phyloP scores from a whole-genome alignment of 768 basidiomycete genomes.

The Russula earlei region DNA sequence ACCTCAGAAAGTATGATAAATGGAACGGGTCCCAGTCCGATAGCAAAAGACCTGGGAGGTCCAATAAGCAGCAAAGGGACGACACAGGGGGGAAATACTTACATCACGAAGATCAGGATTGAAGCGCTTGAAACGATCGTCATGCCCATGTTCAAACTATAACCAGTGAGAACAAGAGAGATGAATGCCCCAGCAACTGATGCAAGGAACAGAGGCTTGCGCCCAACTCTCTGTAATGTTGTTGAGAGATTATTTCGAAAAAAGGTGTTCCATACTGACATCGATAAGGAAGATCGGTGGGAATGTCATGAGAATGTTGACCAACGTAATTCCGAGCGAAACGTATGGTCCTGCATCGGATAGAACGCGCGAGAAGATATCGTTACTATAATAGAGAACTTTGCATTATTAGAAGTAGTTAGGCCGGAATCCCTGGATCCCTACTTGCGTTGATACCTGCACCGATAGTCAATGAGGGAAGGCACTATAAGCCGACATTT shows the following conservation, averaged over 20 bases:
- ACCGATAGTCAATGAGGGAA: background rate
- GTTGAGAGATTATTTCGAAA: background rate
- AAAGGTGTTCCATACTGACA: slow-evolving; percentile 32
- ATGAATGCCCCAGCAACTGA: slow-evolving; percentile 59
- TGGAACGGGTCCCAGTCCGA: slow-evolving; percentile 86
- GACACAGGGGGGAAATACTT: slow-evolving; percentile 19
- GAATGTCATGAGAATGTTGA: slow-evolving; percentile 78
- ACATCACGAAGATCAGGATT: slow-evolving; percentile 78
- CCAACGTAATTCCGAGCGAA: slow-evolving; percentile 73
- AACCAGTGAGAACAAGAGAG: slow-evolving; percentile 59
- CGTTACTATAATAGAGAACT: slow-evolving; percentile 90
- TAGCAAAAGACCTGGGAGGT: slow-evolving; percentile 62
- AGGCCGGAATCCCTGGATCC: background rate
- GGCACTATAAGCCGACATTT: background rate
- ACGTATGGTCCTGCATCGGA: slow-evolving; percentile 75
- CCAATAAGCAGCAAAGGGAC: background rate
- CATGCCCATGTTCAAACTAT: slow-evolving; percentile 54
- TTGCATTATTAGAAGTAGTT: slow-evolving; percentile 9
- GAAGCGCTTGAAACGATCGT: slow-evolving; percentile 59
- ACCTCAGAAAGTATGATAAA: slow-evolving; percentile 91
- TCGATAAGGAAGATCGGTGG: slow-evolving; percentile 84
- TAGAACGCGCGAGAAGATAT: slow-evolving; percentile 71
- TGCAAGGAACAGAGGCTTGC: slow-evolving; percentile 54
- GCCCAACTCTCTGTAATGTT: slow-evolving; percentile 51
- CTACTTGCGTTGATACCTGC: slow-evolving; percentile 69